A percentile compares a stretch with the other conserved stretches of the same genome.
Evolutionary conservation across 78 protist species (phyloP).

Genomic region (Kipferlia bialata): DNA sequence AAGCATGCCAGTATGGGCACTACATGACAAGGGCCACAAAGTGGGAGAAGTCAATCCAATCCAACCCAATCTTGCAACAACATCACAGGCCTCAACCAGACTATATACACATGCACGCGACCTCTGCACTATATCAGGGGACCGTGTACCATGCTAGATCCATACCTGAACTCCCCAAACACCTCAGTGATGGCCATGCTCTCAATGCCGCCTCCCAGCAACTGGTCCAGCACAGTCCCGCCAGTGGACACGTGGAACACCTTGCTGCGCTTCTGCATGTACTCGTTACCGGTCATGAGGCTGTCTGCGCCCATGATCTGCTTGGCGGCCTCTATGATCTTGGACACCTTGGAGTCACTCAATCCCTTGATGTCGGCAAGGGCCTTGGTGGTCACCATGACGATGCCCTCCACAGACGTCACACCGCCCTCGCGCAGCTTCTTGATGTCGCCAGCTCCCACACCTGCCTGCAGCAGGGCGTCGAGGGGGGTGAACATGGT

Average conservation of each 20-base stretch:
- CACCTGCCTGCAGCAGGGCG: slow-evolving; percentile 34
- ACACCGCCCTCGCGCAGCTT: slow-evolving; percentile 78
- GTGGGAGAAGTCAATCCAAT: too few relatives aligned
- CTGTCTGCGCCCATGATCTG: slow-evolving; percentile 9
- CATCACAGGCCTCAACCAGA: too few relatives aligned
- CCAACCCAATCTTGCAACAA: too few relatives aligned
- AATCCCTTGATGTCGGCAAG: slow-evolving; percentile 18
- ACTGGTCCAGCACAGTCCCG: background rate
- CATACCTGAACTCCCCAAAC: slow-evolving; percentile 42
- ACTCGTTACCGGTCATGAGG: slow-evolving; percentile 2
- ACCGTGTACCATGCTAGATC: too few relatives aligned
- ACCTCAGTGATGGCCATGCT: slow-evolving; percentile 29
- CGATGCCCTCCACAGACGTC: slow-evolving; percentile 59
- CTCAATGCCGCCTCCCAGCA: slow-evolving; percentile 42
- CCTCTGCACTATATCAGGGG: too few relatives aligned
- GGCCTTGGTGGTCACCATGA: slow-evolving; percentile 21
- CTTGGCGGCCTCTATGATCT: slow-evolving; percentile 28
- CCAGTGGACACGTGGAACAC: slow-evolving; percentile 20
- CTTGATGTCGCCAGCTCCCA: slow-evolving; percentile 64
- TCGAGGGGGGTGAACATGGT: background rate
- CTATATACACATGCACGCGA: too few relatives aligned
- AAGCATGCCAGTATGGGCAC: too few relatives aligned
- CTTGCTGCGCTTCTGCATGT: slow-evolving; percentile 8
- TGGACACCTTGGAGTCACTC: slow-evolving; percentile 37
- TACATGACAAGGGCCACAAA: too few relatives aligned